Base-by-base conservation (phyloP, 2,329 filamentous ascomycete genomes). In the Cyphellophora attinorum region DNA sequence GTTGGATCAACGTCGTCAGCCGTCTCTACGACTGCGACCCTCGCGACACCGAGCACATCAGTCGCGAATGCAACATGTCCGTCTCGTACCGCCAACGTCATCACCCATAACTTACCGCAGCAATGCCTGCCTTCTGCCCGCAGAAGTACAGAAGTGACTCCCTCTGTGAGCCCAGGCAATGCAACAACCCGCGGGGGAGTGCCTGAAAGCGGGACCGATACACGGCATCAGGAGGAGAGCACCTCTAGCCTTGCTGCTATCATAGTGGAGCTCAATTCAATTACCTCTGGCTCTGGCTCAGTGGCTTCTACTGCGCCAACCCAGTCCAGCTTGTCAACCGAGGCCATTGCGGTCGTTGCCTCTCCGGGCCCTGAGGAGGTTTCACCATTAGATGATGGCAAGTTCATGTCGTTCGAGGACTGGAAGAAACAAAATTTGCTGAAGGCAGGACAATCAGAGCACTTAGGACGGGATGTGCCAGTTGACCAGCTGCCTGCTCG, bases 361-460 rank as follows among this genome's bases (percentile, higher is more conserved):
- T 37, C 36, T 11, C n/a, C 29, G 14, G 35, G 21, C 16, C 28
- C 65, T 3, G 79, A 82, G 38, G 66, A 68, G 5, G 81, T 82
- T 31, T 79, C 76, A 2, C 69, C 74, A 1, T 65, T 81, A 8
- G 79, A 85, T 51, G 82, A 84, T 47, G 74, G 79, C 29, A 80
- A 86, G 5, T 96, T 96, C 56, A 76, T 96, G 50, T 95, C 91
- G 0, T 98, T 98, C 50, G 91, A 96, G 55, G 89, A 96, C 51
- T 98, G 91, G 91, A 96, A 94, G 62, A 85, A 81, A 52, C 82
- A 88, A 66, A 94, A 93, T 62, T 64, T 96, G 12, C 83, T 80
- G 33, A 84, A 85, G 53, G 80, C 76, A 3, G 89, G 85, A 10
- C 89, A 95, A 52, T 85, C 65, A 53, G 84, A 71, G 59, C 78